These are phyloP conservation scores for Rusavskia elegans DNA, from an alignment of 495 filamentous ascomycete genomes.

Conservation along the genomic window DNA sequence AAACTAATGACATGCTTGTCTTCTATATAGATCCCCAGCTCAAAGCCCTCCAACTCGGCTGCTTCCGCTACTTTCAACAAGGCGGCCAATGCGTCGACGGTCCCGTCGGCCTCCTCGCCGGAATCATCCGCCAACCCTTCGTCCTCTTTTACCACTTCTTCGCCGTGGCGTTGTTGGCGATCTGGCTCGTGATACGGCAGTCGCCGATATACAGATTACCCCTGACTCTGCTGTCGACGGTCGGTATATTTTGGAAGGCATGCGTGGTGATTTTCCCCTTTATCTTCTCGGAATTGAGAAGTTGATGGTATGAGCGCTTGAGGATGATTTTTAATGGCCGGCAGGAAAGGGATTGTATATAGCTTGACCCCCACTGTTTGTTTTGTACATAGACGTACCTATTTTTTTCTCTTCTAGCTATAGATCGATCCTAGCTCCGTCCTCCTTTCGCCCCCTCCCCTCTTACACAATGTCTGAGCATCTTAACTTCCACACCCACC, in stretches of 20 bases:
- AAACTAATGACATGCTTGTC: background rate
- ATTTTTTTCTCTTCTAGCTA: too few relatives aligned
- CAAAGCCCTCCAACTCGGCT: conserved; percentile 68
- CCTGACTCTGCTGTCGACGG: conserved; percentile 38
- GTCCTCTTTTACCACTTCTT: conserved; percentile 90
- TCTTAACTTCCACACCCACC: too few relatives aligned
- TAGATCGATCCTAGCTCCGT: too few relatives aligned
- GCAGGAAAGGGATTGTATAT: too few relatives aligned
- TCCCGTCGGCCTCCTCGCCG: conserved; percentile 70
- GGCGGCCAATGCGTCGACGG: conserved; percentile 56
- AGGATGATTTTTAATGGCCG: background rate
- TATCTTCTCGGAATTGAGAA: conserved; percentile 43
- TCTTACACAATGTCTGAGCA: too few relatives aligned
- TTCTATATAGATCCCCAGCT: conserved; percentile 44
- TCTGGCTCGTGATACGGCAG: conserved; percentile 49
- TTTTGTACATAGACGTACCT: too few relatives aligned
- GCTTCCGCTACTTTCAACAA: conserved; percentile 81
- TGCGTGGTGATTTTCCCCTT: conserved; percentile 82
- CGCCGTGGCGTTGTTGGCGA: conserved; percentile 72
- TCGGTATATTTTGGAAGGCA: conserved; percentile 69
- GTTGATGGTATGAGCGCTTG: too few relatives aligned
- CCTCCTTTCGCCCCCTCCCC: too few relatives aligned
- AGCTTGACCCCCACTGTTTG: too few relatives aligned
- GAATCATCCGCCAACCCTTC: conserved; percentile 60
- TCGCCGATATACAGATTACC: conserved; percentile 44